Evolutionary conservation across 2,329 filamentous ascomycete species (phyloP).

Genomic region (Verticillium albo-atrum): DNA sequence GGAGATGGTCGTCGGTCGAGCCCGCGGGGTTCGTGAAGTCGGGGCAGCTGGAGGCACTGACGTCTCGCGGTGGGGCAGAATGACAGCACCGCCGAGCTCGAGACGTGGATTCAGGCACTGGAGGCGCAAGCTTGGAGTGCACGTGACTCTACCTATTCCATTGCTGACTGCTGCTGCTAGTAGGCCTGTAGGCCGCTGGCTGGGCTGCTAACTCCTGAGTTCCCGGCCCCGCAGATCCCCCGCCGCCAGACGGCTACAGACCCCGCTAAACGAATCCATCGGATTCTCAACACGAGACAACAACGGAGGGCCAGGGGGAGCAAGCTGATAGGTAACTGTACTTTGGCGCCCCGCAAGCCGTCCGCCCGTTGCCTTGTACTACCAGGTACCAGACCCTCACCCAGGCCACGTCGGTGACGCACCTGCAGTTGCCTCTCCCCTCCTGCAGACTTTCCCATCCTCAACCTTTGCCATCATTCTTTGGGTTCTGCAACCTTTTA

Average conservation of each 20-base stretch:
- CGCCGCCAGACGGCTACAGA: neutral
- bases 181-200: neutral
- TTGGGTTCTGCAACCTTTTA: neutral
- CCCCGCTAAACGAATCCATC: slow-evolving; percentile 7
- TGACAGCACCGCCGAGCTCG: slow-evolving; percentile 8
- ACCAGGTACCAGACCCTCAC: neutral
- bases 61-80: slow-evolving; percentile 25
- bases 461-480: neutral
- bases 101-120: neutral
- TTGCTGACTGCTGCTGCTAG: neutral
- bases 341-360: slow-evolving; percentile 12
- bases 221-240: neutral
- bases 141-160: neutral
- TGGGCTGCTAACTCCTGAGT: neutral
- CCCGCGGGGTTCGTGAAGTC: slow-evolving; percentile 13
- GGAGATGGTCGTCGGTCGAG: slow-evolving; percentile 1
- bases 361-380: slow-evolving; percentile 6
- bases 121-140: neutral
- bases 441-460: slow-evolving; percentile 8
- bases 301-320: neutral
- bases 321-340: slow-evolving; percentile 5
- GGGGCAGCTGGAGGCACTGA: slow-evolving; percentile 25
- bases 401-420: slow-evolving; percentile 9
- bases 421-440: slow-evolving; percentile 11
- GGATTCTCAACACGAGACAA: neutral